Evolutionary conservation across 305 asterid genomes (phyloP).

Genomic region (Salvia sclarea): DNA sequence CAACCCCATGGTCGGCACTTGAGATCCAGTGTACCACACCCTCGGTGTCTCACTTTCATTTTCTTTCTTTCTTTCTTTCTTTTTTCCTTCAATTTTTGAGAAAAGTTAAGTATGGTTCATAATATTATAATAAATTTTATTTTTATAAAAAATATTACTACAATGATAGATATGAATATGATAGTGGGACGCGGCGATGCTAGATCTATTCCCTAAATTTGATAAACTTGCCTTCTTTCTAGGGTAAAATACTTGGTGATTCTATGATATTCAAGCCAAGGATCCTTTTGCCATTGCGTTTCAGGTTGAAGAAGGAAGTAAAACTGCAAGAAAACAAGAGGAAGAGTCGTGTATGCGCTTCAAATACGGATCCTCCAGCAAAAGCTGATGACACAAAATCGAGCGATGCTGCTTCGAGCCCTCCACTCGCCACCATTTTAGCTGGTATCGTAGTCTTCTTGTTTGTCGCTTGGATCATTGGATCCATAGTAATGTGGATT

Average conservation of each 20-base stretch:
- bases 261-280: slow-evolving; percentile 14
- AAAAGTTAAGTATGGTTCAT: too few relatives aligned
- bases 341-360: slow-evolving; percentile 39
- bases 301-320: slow-evolving; percentile 40
- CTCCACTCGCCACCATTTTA: slow-evolving; percentile 61
- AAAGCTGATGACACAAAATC: slow-evolving; percentile 33
- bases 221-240: not conserved
- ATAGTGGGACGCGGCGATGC: too few relatives aligned
- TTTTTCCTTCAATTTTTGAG: too few relatives aligned
- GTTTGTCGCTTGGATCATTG: slow-evolving; percentile 40
- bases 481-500: slow-evolving; percentile 50
- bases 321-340: slow-evolving; percentile 35
- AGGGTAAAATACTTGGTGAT: slow-evolving; percentile 11
- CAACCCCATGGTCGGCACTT: too few relatives aligned
- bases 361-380: slow-evolving; percentile 42
- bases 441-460: slow-evolving; percentile 55
- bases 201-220: not conserved
- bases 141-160: too few relatives aligned
- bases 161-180: too few relatives aligned
- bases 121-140: too few relatives aligned
- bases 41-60: too few relatives aligned
- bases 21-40: too few relatives aligned
- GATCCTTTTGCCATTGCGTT: not conserved
- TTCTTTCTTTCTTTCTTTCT: too few relatives aligned
- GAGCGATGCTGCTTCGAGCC: slow-evolving; percentile 38